Evolutionary conservation across 2,329 filamentous ascomycete genomes (phyloP), one percentile per base, ranked within the genome.

Genomic region (Calonectria montana): DNA sequence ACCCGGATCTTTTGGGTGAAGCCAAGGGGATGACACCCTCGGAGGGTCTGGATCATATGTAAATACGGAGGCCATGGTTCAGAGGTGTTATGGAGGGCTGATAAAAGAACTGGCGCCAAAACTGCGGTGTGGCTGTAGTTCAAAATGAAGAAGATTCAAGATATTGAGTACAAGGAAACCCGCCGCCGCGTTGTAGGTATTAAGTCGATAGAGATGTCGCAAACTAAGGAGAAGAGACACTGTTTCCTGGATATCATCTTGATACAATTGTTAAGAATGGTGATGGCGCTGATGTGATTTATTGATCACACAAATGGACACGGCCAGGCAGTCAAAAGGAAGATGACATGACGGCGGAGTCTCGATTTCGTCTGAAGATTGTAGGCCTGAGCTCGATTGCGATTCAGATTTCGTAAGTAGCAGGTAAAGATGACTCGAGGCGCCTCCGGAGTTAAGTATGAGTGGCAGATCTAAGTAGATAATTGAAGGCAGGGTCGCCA

Each of bases 1-100:
- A 82, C 65, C 83, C 31, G 84, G 75, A 47, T 86, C 86, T 45
- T 87, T 85, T 0, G 92, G 89, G 13, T 88, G 91, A 64, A 93
- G 89, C 97, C 97, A 99, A 18, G 97, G 97, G 21, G 96, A 98
- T 16, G 94, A 93, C 41, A 98, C 95, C 82, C 94, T 88, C 2
- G 94, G 94, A 55, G 95, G 94, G 75, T 98, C 93, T 2, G 94
- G 92, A 73, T 98, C 95, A 81, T 94, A 99, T 0, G 96, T 98
- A 82, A 99, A 99, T 77, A 99, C 94, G 15, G 96, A 98, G 70
- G 97, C 96, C 94, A 97, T 97, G 67, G 12, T 77, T 37, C 15
- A 27, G 25, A n/a, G 8, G 23, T 39, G 48, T n/a, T 25, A 21
- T 21, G 48, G 8, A 29, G 16, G 48, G 35, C 25, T 7, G 35